Base-by-base conservation (phyloP, 257 asterid genomes). In the Sherardia arvensis region DNA sequence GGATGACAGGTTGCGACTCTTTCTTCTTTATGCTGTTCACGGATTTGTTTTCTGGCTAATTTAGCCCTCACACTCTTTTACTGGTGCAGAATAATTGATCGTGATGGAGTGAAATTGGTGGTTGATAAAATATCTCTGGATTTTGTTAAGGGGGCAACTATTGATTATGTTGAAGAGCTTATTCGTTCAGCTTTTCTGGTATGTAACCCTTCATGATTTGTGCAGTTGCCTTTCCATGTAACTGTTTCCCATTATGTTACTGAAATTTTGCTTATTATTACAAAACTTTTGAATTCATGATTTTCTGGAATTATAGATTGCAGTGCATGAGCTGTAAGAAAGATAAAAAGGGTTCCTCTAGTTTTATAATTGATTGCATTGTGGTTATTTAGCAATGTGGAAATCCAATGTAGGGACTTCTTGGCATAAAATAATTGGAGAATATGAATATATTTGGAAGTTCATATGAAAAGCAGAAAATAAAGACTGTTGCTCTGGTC, bases 101-200 rank as follows among this genome's bases (percentile, higher is more conserved):
- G 73, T 33, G 95, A 84, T 51, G 97, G 99, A 66, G 96, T 87
- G 70, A 93, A 85, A 80, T 68, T 90, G 79, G 96, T 90, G 66
- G 94, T 93, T 69, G 99, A 93, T 75, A 78, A 85, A 62, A 74
- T 93, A 28, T 93, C 99, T 45, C 82, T 76, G 26, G 95, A 80
- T 75, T 87, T 92, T 33, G 97, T 87, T 69, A 87, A 85, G 74
- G 99, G 97, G 33, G 87, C 99, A 68, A 88, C 97, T 40, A 78
- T 93, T 76, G 96, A 93, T 74, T 93, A 81, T 70, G 99, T 79
- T 17, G 95, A 93, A 78, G 97, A 93, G 92, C 88, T 93, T 62
- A 89, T 93, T 45, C 96, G 97, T 40, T 84, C 97, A 73, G 97
- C 94, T 59, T 87, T 93, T 74, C 99, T 89, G 97, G 99, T 93